Conservation (phyloP, 2,329 filamentous ascomycete genomes). For the Macrophomina phaseolina region DNA sequence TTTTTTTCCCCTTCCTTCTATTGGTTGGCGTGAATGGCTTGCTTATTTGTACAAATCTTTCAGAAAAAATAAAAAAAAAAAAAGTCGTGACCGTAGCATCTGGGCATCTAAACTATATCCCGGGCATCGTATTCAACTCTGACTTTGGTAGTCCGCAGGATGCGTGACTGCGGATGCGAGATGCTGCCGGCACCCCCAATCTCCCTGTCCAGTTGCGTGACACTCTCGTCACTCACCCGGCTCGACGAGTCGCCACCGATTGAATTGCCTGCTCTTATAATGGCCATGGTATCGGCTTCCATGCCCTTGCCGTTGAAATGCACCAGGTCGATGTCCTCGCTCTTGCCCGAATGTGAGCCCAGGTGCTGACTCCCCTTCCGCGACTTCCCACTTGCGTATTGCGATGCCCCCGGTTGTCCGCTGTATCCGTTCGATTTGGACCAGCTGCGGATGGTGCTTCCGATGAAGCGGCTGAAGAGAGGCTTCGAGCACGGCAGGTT, state of each 20-base stretch:
- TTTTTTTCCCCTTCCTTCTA: not conserved
- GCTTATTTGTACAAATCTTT: not conserved
- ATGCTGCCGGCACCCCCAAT: not conserved
- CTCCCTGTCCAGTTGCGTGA: not conserved
- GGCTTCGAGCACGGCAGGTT: conserved; percentile 53
- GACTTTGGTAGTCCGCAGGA: conserved; percentile 22
- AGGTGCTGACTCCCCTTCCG: not conserved
- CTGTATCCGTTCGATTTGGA: conserved; percentile 14
- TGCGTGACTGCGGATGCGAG: not conserved
- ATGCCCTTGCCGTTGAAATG: not conserved
- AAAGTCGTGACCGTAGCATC: not conserved
- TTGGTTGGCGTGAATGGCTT: not conserved
- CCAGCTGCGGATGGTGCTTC: conserved; percentile 38
- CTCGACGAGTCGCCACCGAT: not conserved
- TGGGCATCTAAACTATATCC: not conserved
- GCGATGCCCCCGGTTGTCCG: not conserved
- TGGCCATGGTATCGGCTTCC: not conserved
- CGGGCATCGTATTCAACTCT: not conserved
- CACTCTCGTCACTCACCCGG: not conserved
- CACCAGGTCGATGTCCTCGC: not conserved
- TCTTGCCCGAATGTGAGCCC: not conserved
- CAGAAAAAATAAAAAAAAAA: not conserved
- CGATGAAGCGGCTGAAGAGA: conserved; percentile 46
- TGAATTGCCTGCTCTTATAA: not conserved
- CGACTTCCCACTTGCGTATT: not conserved